Percentiles rank a stretch among this genome's conserved stretches.
phyloP scores from a whole-genome alignment of 768 basidiomycete genomes.

The Termitomyces eurrhizus region DNA sequence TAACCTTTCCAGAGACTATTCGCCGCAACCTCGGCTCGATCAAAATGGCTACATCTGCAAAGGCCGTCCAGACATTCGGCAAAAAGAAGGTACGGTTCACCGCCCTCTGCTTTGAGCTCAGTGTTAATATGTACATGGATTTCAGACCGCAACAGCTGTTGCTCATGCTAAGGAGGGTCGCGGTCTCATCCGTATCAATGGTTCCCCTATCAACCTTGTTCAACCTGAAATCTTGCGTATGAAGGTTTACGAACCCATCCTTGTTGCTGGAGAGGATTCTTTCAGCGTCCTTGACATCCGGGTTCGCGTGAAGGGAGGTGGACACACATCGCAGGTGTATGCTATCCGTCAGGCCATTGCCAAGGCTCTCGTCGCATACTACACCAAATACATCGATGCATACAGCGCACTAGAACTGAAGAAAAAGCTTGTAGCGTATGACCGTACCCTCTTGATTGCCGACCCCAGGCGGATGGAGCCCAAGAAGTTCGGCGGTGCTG shows the following conservation, averaged over 20 bases:
- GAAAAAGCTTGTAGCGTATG: slow-evolving; percentile 96
- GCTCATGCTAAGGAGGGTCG: slow-evolving; percentile 96
- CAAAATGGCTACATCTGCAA: slow-evolving; percentile 69
- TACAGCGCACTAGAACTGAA: slow-evolving; percentile 96
- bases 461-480: slow-evolving; percentile 98
- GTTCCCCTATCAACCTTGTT: slow-evolving; percentile 93
- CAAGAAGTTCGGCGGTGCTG: slow-evolving; percentile 98
- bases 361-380: slow-evolving; percentile 96
- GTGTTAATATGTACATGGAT: slow-evolving; percentile 2
- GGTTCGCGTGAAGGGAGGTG: slow-evolving; percentile 97
- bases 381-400: slow-evolving; percentile 98
- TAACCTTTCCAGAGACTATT: slow-evolving; percentile 1
- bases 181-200: slow-evolving; percentile 95
- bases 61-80: slow-evolving; percentile 98
- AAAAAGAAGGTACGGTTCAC: slow-evolving; percentile 90
- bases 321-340: slow-evolving; percentile 98
- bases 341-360: slow-evolving; percentile 98
- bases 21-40: slow-evolving; percentile 24
- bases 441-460: slow-evolving; percentile 85
- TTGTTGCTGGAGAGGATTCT: slow-evolving; percentile 88
- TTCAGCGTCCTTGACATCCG: slow-evolving; percentile 91
- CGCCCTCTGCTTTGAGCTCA: slow-evolving; percentile 8
- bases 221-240: slow-evolving; percentile 94
- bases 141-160: slow-evolving; percentile 94
- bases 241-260: slow-evolving; percentile 97